Evolutionary conservation across 129 eudicot species (phyloP), one percentile per base, ranked within the genome.

Genomic region (Escallonia rubra): DNA sequence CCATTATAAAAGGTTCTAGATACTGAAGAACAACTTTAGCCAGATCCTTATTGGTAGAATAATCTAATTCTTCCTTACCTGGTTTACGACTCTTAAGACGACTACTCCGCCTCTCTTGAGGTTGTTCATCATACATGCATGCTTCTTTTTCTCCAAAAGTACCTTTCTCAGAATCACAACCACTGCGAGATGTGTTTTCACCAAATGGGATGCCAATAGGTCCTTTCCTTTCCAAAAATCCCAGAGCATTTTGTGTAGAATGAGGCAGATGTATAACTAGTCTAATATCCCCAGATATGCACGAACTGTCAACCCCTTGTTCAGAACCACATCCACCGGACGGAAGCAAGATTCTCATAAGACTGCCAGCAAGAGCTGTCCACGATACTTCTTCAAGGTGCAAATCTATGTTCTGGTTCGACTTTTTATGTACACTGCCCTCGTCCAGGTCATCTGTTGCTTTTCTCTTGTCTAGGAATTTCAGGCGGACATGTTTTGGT

Each of bases 101-200:
- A 61, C 81, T 93, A 63, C 99, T 93, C 56, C 99, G 82, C 66
- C 99, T 89, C 78, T 84, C 99, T 61, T 80, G 88, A 79, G 85
- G 89, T 70, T 84, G 96, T 60, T 89, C 97, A 57, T 87, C 96
- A 68, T 39, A 70, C 42, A 67, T 38, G 73, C 53, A 61, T 44
- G 61, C 72, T 64, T 80, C 93, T 71, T 77, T 86, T 47, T 43
- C 67, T 41, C 54, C 63, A 40, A 55, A 44, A 43, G 65, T 61
- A 12, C 54, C 74, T 64, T 70, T 80, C 62, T 74, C 85, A 57
- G 82, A 42, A 79, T 68, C 83, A 68, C 75, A 49, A 68, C 74
- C 74, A 59, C 69, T 76, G 68, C 47, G 55, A 64, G 74, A 73
- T 67, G 66, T 65, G 15, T 57, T 74, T 69, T 60, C 77, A 50